Percentiles rank a stretch among this genome's conserved stretches.
phyloP scores from a whole-genome alignment of 2,329 filamentous ascomycete genomes.

The Coleophoma cylindrospora region DNA sequence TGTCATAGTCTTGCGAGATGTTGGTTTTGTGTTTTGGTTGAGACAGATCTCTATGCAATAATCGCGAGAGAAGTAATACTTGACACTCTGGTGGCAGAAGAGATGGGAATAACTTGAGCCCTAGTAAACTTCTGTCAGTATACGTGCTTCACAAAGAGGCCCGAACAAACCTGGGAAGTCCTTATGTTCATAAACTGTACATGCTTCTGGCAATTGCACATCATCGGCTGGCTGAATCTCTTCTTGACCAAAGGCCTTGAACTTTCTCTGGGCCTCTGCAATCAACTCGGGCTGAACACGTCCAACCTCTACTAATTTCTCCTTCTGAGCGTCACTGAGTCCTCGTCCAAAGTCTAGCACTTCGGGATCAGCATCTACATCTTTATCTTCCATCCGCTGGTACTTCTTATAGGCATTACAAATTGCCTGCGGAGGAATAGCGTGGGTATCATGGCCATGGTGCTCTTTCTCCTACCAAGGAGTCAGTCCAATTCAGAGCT shows the following conservation, averaged over 20 bases:
- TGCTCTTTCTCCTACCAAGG: constrained; percentile 9
- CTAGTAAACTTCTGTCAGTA: constrained; percentile 7
- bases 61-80: constrained; percentile 59
- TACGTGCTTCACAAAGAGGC: neutral
- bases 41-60: constrained; percentile 74
- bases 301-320: constrained; percentile 15
- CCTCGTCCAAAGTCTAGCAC: constrained; percentile 24
- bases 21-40: constrained; percentile 78
- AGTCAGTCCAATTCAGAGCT: neutral
- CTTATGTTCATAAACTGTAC: constrained; percentile 24
- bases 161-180: constrained; percentile 20
- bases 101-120: constrained; percentile 66
- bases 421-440: constrained; percentile 25
- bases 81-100: constrained; percentile 72
- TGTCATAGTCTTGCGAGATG: constrained; percentile 71
- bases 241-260: constrained; percentile 3
- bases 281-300: constrained; percentile 17
- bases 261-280: constrained; percentile 12
- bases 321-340: constrained; percentile 19
- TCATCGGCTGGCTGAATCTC: neutral
- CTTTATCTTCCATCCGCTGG: constrained; percentile 20
- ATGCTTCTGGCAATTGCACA: constrained; percentile 8
- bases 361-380: constrained; percentile 18
- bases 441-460: constrained; percentile 25
- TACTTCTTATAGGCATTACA: constrained; percentile 27